phyloP scores from a whole-genome alignment of 1,284 basidiomycete species.

The Austropuccinia psidii region DNA sequence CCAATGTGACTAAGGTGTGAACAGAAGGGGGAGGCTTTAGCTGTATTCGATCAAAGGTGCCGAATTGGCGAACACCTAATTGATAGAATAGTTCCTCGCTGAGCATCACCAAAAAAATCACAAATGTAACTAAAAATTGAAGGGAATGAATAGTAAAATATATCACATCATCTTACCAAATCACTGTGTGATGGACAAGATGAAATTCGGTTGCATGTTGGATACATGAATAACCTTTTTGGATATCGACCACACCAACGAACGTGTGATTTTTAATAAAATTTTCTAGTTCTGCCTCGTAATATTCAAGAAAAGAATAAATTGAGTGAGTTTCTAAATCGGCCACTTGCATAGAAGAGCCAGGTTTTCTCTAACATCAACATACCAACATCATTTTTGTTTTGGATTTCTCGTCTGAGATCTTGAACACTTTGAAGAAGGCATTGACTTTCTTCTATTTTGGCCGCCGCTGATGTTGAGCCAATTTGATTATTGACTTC shows the following conservation, averaged over 20 bases:
- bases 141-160: neutral
- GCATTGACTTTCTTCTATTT: slow-evolving; percentile 71
- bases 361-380: neutral
- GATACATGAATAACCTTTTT: slow-evolving; percentile 66
- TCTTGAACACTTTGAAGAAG: slow-evolving; percentile 67
- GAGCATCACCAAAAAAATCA: slow-evolving; percentile 11
- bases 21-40: slow-evolving; percentile 75
- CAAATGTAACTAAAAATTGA: neutral
- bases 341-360: neutral
- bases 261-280: slow-evolving; percentile 81
- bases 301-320: neutral
- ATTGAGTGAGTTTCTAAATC: no score
- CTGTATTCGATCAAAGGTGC: slow-evolving; percentile 64
- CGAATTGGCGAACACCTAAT: slow-evolving; percentile 83
- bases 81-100: slow-evolving; percentile 96
- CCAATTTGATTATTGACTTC: neutral
- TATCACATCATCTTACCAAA: slow-evolving; percentile 58
- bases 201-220: slow-evolving; percentile 85
- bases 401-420: slow-evolving; percentile 59
- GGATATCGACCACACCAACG: slow-evolving; percentile 80
- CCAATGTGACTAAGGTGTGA: slow-evolving; percentile 64
- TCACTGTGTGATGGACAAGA: slow-evolving; percentile 71
- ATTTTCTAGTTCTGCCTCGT: slow-evolving; percentile 3
- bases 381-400: slow-evolving; percentile 64
- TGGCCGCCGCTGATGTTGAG: slow-evolving; percentile 24